Evolutionary conservation across 768 basidiomycete species (phyloP).

Genomic region (Pisolithus tinctorius): DNA sequence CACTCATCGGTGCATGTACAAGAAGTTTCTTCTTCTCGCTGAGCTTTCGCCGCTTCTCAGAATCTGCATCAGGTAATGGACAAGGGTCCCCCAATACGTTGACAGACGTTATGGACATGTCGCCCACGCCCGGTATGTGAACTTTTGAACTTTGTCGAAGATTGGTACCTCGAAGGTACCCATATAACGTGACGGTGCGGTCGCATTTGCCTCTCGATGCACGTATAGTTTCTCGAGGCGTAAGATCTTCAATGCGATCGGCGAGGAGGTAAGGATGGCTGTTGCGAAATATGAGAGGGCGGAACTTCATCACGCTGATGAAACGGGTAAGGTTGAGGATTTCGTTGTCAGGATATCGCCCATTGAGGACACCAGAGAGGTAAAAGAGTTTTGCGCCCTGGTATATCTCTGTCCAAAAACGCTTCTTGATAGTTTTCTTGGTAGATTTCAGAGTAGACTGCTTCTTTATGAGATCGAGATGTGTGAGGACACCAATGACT

Average conservation of each 20-base stretch:
- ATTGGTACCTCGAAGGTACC: constrained; percentile 90
- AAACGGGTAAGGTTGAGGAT: constrained; percentile 95
- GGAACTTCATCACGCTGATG: constrained; percentile 97
- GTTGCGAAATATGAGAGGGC: constrained; percentile 94
- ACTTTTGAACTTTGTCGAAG: constrained; percentile 69
- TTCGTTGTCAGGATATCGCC: constrained; percentile 94
- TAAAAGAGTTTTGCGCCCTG: constrained; percentile 98
- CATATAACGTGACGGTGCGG: constrained; percentile 89
- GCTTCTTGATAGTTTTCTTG: constrained; percentile 93
- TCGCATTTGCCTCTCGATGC: constrained; percentile 82
- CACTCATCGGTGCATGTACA: constrained; percentile 98
- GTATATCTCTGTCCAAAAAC: constrained; percentile 99
- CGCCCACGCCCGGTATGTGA: constrained; percentile 93
- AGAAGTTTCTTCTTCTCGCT: constrained; percentile 92
- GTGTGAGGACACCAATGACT: constrained; percentile 93
- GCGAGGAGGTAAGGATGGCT: constrained; percentile 91
- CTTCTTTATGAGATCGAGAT: constrained; percentile 96
- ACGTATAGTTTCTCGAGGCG: constrained; percentile 77
- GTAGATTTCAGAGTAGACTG: constrained; percentile 76
- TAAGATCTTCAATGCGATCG: constrained; percentile 93
- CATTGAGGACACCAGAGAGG: constrained; percentile 93
- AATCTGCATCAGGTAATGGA: constrained; percentile 84
- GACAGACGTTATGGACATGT: constrained; percentile 70
- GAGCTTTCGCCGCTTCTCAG: constrained; percentile 85
- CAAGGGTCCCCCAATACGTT: constrained; percentile 87